phyloP scores from a whole-genome alignment of 257 asterid genomes.

The Rubia yunnanensis region DNA sequence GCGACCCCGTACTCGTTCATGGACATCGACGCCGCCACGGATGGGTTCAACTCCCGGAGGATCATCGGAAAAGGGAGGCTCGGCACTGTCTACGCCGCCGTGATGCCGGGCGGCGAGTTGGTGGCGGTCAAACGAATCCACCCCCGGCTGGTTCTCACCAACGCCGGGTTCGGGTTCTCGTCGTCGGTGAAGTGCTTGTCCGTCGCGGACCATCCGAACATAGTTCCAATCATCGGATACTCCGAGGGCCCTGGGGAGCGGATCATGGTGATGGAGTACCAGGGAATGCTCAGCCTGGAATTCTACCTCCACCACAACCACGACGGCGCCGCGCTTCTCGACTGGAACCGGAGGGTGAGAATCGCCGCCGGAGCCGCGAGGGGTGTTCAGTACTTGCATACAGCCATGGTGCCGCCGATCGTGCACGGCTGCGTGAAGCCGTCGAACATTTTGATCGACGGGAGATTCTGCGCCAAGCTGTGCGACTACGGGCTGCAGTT shows the following conservation, averaged over 20 bases:
- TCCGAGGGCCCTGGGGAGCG: slow-evolving; percentile 89
- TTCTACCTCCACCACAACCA: slow-evolving; percentile 54
- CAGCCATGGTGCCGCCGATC: slow-evolving; percentile 45
- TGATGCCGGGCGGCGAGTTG: slow-evolving; percentile 47
- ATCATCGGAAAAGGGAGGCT: slow-evolving; percentile 65
- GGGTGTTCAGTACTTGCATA: slow-evolving; percentile 72
- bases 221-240: slow-evolving; percentile 69
- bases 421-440: slow-evolving; percentile 81
- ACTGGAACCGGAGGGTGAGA: slow-evolving; percentile 57
- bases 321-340: slow-evolving; percentile 48
- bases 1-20: slow-evolving; percentile 39
- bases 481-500: slow-evolving; percentile 72
- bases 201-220: slow-evolving; percentile 50
- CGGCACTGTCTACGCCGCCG: slow-evolving; percentile 78
- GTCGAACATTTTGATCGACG: slow-evolving; percentile 61
- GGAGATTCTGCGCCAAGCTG: slow-evolving; percentile 46
- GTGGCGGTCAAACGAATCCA: slow-evolving; percentile 73
- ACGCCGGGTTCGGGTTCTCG: slow-evolving; percentile 75
- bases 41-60: slow-evolving; percentile 65
- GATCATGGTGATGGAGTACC: slow-evolving; percentile 55
- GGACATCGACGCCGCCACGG: slow-evolving; percentile 80
- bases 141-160: slow-evolving; percentile 49
- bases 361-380: slow-evolving; percentile 59
- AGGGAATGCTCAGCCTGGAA: slow-evolving; percentile 73
- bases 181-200: slow-evolving; percentile 55